Conservation (phyloP, 2,329 filamentous ascomycete genomes). For the Cladosporium velox region DNA sequence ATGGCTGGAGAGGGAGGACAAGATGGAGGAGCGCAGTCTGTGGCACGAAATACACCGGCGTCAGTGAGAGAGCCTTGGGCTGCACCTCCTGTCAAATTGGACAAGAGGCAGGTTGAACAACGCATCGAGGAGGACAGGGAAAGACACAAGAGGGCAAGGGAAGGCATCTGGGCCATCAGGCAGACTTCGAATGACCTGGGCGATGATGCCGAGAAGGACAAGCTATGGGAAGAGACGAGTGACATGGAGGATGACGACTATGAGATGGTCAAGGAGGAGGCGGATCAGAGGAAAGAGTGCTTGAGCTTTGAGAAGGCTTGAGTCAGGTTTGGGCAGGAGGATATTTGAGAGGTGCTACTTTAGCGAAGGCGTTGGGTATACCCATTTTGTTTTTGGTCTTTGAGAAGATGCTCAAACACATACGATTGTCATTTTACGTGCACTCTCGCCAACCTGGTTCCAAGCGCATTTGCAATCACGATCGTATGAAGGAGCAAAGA, state of each 20-base stretch:
- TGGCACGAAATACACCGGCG: constrained; percentile 27
- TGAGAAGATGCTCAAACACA: not conserved
- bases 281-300: constrained; percentile 54
- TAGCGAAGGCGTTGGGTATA: constrained; percentile 17
- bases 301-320: constrained; percentile 42
- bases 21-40: constrained; percentile 6
- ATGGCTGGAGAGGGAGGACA: constrained; percentile 15
- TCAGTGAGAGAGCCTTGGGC: constrained; percentile 23
- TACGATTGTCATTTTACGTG: not conserved
- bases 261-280: constrained; percentile 73
- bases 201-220: constrained; percentile 71
- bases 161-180: constrained; percentile 86
- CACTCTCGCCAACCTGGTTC: too few species aligned
- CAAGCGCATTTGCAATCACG: not conserved
- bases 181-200: constrained; percentile 51
- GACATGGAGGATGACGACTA: constrained; percentile 87
- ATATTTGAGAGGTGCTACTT: not conserved
- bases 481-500: not conserved
- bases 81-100: constrained; percentile 52
- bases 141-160: constrained; percentile 84
- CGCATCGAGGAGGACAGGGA: constrained; percentile 96
- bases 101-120: constrained; percentile 91
- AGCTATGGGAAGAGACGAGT: constrained; percentile 83
- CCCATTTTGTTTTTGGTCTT: constrained; percentile 3
- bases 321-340: not conserved